phyloP scores from a whole-genome alignment of 2,329 filamentous ascomycete genomes.

The Trichophyton verrucosum region DNA sequence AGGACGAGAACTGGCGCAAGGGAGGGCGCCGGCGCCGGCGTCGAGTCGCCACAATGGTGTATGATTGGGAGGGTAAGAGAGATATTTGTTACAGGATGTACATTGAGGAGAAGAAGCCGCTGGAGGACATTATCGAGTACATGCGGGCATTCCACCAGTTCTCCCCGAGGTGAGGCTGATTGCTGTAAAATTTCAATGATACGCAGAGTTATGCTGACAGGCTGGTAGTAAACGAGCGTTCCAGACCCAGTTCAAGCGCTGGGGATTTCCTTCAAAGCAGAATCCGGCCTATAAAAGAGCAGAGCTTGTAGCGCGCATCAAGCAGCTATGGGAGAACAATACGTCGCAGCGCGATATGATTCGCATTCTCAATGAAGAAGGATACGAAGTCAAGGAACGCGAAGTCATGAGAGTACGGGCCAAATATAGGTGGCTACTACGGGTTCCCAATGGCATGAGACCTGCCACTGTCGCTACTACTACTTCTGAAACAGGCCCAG shows the following conservation, averaged over 20 bases:
- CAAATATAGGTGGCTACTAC: constrained; percentile 55
- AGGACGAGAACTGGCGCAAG: neutral
- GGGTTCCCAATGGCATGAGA: constrained; percentile 49
- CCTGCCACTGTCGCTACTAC: constrained; percentile 20
- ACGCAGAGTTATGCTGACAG: neutral
- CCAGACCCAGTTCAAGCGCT: constrained; percentile 63
- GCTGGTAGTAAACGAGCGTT: constrained; percentile 58
- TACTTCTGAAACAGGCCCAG: constrained; percentile 12
- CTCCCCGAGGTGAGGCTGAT: constrained; percentile 51
- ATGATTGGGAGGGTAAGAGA: constrained; percentile 56
- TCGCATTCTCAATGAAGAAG: constrained; percentile 55
- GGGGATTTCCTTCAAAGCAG: constrained; percentile 66
- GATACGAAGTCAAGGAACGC: constrained; percentile 58
- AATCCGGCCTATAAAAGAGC: constrained; percentile 59
- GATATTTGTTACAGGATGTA: constrained; percentile 59
- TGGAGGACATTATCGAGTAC: constrained; percentile 63
- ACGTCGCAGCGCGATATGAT: constrained; percentile 62
- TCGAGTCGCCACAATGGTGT: constrained; percentile 32
- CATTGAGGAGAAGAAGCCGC: constrained; percentile 58
- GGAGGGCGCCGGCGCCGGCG: neutral
- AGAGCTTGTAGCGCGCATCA: constrained; percentile 54
- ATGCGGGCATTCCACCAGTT: constrained; percentile 55
- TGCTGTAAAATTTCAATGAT: neutral
- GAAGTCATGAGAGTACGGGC: constrained; percentile 58
- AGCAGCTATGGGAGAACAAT: constrained; percentile 67